Percentiles rank a stretch among this genome's conserved stretches.
phyloP scores from a whole-genome alignment of 2,329 filamentous ascomycete genomes.

The Cryphonectria parasitica region DNA sequence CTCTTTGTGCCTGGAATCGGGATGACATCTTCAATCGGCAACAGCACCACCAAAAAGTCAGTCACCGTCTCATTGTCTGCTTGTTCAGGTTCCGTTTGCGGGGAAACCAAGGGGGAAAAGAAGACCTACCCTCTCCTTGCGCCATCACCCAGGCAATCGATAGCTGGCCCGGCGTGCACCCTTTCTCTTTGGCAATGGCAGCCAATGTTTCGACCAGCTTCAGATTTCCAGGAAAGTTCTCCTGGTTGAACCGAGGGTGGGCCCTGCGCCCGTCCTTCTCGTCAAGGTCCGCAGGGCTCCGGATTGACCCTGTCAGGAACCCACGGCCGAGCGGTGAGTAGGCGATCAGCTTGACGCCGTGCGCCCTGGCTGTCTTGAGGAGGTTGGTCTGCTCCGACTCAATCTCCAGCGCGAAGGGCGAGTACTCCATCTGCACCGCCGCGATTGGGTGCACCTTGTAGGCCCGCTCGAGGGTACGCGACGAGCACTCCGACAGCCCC shows the following conservation, averaged over 20 bases:
- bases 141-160: constrained; percentile 58
- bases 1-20: constrained; percentile 43
- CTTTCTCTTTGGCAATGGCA: constrained; percentile 37
- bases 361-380: constrained; percentile 54
- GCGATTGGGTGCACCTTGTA: constrained; percentile 51
- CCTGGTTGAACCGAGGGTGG: constrained; percentile 48
- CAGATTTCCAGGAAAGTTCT: constrained; percentile 56
- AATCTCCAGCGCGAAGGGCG: constrained; percentile 59
- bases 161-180: constrained; percentile 53
- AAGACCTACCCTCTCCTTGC: constrained; percentile 42
- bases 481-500: constrained; percentile 52
- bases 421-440: constrained; percentile 57
- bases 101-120: neutral
- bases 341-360: constrained; percentile 57
- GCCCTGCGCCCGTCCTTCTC: constrained; percentile 44
- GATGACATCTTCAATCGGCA: constrained; percentile 37
- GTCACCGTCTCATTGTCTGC: neutral
- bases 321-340: constrained; percentile 62
- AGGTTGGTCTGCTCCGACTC: constrained; percentile 54
- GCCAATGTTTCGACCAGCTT: constrained; percentile 36
- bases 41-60: neutral
- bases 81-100: too few relatives aligned
- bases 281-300: constrained; percentile 48
- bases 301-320: constrained; percentile 53
- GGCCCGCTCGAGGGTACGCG: constrained; percentile 51